phyloP scores from a whole-genome alignment of 176 grass and related monocot genomes.

The Rhipidocladum racemiflorum region DNA sequence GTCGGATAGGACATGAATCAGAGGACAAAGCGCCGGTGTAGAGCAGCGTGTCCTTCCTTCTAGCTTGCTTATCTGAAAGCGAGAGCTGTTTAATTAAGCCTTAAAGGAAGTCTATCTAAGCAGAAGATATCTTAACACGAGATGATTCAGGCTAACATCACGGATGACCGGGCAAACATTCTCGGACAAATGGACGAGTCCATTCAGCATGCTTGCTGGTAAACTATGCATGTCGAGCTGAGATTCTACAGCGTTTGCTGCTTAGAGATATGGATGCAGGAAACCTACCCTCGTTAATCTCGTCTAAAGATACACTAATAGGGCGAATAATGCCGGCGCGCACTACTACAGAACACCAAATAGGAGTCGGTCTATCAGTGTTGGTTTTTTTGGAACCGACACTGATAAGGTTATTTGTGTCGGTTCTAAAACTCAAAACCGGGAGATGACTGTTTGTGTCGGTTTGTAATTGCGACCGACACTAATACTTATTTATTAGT shows the following conservation, averaged over 20 bases:
- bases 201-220: neutral
- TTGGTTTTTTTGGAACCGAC: no score
- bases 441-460: no score
- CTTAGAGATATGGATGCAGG: neutral
- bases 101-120: neutral
- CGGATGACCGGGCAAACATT: constrained; percentile 7
- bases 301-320: neutral
- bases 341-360: no score
- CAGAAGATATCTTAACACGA: neutral
- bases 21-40: constrained; percentile 32
- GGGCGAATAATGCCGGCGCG: no score
- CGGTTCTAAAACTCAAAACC: no score
- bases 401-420: no score
- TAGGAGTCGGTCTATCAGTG: no score
- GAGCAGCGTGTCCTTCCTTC: neutral
- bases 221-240: neutral
- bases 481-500: no score
- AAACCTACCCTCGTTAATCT: neutral
- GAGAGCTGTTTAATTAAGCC: neutral
- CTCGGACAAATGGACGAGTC: constrained; percentile 32
- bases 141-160: neutral
- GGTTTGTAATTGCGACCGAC: no score
- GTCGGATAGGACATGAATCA: constrained; percentile 29
- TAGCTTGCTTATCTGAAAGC: constrained; percentile 12
- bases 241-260: neutral